Base-by-base conservation (phyloP, 2,329 filamentous ascomycete species). In the Pseudogymnoascus sp. region DNA sequence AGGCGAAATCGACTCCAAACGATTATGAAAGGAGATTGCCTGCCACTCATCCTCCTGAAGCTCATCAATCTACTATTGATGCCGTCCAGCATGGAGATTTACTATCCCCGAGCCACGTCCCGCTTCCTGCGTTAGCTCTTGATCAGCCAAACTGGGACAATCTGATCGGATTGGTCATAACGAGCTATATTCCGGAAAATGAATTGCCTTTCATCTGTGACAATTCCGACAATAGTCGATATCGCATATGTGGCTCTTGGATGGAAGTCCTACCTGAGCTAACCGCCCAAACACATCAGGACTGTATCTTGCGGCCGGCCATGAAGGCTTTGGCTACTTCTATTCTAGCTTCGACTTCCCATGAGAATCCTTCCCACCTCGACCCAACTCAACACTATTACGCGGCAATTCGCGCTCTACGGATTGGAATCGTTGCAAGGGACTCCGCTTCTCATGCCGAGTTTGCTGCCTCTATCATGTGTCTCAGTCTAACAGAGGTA, bases 181-280 rank as follows among this genome's bases (percentile, higher is more conserved):
- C 16, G 21, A 60, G 42, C 60, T 63, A 63, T 50, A 18, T 65
- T 12, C 59, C 69, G 37, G 61, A 59, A 34, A 59, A 66, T 59
- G 59, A 67, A 62, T 11, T 66, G 21, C 59, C 63, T 14, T 63
- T 59, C 34, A 21, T 64, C 16, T 21, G 40, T 21, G 40, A 44
- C 18, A 38, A 59, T 61, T 44, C 28, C 62, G 28, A 44, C 36
- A 46, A 36, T 21, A 53, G 25, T 34, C 28, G 23, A 18, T 50
- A 71, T 23, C 71, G 73, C 8, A 73, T 77, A 50, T 78, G 76
- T 62, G 77, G 76, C 6, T 69, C 74, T 0, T 79, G 77, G 77
- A 71, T 78, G 0, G 75, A 75, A 60, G 70, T 74, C 6, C 70
- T 78, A 5, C 76, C 75, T 1, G 64, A 68, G 0, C 68, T 78